Evolutionary conservation across 148 eudicot species (phyloP).

Genomic region (Rhododendron molle): DNA sequence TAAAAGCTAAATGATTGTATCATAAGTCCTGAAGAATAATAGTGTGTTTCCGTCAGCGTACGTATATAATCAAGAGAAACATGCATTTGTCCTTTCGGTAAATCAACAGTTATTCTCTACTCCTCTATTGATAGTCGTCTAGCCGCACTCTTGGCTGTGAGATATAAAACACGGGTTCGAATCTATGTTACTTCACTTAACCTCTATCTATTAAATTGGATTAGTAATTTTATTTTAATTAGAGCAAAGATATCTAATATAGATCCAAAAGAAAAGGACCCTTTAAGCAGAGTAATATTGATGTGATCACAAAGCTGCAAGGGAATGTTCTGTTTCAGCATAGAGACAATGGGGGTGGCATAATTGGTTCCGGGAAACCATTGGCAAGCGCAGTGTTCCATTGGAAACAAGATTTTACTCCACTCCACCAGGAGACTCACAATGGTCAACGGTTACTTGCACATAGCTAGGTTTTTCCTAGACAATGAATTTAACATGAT

Average conservation of each 20-base stretch:
- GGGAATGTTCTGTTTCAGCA: neutral
- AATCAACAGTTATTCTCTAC: neutral
- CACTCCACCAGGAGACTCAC: neutral
- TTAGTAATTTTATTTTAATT: too few species aligned
- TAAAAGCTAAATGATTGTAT: too few species aligned
- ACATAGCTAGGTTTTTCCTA: neutral
- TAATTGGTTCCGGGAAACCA: neutral
- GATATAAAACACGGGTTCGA: neutral
- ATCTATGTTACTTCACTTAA: too few species aligned
- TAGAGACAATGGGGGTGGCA: neutral
- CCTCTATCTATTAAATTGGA: too few species aligned
- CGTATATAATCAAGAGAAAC: neutral
- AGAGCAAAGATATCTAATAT: too few species aligned
- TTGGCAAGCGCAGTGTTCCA: neutral
- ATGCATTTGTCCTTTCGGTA: neutral
- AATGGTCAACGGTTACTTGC: neutral
- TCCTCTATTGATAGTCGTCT: neutral
- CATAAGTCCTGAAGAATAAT: too few species aligned
- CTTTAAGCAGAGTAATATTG: too few species aligned
- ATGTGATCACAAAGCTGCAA: neutral
- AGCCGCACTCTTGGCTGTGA: neutral
- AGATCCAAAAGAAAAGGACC: neutral
- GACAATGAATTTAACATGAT: neutral
- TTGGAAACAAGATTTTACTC: neutral
- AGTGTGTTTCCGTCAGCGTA: too few species aligned